Conservation (phyloP, 2,329 filamentous ascomycete genomes). For the Fusarium mexicanum region DNA sequence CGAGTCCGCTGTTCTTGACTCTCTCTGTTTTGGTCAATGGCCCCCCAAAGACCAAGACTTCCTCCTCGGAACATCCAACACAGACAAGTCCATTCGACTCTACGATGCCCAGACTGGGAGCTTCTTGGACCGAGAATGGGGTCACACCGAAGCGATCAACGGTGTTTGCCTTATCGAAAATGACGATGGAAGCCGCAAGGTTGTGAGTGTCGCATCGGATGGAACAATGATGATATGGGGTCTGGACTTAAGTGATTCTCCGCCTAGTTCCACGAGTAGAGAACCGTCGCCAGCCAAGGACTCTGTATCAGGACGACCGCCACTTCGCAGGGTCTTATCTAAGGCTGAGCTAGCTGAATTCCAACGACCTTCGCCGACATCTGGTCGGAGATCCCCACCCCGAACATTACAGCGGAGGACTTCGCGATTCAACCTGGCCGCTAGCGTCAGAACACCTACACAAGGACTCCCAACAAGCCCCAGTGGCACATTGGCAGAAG, state of each 20-base stretch:
- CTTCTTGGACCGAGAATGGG: slow-evolving; percentile 90
- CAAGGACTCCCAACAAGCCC: slow-evolving; percentile 54
- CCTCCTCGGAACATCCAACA: slow-evolving; percentile 88
- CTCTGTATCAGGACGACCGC: slow-evolving; percentile 68
- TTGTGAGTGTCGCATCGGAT: slow-evolving; percentile 81
- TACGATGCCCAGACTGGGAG: slow-evolving; percentile 82
- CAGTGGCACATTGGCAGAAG: slow-evolving; percentile 49
- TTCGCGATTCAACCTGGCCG: slow-evolving; percentile 60
- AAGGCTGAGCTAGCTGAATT: slow-evolving; percentile 88
- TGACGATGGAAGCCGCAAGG: slow-evolving; percentile 62
- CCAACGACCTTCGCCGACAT: slow-evolving; percentile 60
- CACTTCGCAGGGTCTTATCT: slow-evolving; percentile 85
- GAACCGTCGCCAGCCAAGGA: slow-evolving; percentile 66
- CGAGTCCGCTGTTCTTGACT: slow-evolving; percentile 86
- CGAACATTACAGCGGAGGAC: slow-evolving; percentile 63
- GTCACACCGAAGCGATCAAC: slow-evolving; percentile 93
- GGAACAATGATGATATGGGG: slow-evolving; percentile 86
- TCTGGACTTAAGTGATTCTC: slow-evolving; percentile 60
- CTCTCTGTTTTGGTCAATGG: slow-evolving; percentile 72
- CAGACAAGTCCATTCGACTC: slow-evolving; percentile 92
- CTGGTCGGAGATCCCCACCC: slow-evolving; percentile 65
- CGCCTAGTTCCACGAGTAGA: slow-evolving; percentile 54
- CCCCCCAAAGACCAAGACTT: slow-evolving; percentile 67
- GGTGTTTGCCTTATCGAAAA: slow-evolving; percentile 78
- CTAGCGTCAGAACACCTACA: slow-evolving; percentile 51